Evolutionary conservation across 75 land plant genomes (phyloP).

Genomic region (Cunninghamia lanceolata): DNA sequence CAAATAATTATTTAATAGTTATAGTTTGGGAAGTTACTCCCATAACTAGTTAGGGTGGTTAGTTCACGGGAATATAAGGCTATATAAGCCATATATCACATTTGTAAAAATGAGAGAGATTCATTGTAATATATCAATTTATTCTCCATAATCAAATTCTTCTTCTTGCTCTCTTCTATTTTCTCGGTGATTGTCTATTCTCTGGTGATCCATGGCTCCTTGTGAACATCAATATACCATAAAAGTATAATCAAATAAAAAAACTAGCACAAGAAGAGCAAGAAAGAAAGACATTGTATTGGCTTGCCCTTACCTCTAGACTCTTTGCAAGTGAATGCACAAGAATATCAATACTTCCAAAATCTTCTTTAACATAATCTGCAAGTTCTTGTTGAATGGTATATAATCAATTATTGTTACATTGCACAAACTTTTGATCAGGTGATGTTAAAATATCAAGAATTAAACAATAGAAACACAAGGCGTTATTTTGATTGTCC

Average conservation of each 20-base stretch:
- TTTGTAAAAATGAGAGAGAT: too few relatives aligned
- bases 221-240: too few relatives aligned
- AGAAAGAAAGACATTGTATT: background rate
- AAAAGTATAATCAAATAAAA: background rate
- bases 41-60: too few relatives aligned
- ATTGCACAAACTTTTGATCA: background rate
- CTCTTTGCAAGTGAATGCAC: conserved; percentile 98
- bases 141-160: too few relatives aligned
- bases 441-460: background rate
- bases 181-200: too few relatives aligned
- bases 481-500: background rate
- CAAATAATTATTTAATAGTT: too few relatives aligned
- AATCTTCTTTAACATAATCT: conserved; percentile 86
- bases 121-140: too few relatives aligned
- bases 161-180: too few relatives aligned
- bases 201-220: too few relatives aligned
- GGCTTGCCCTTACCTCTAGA: conserved; percentile 63
- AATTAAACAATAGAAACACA: background rate
- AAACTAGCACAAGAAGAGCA: background rate
- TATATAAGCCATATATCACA: too few relatives aligned
- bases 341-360: conserved; percentile 94
- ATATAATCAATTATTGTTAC: background rate
- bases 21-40: too few relatives aligned
- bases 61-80: too few relatives aligned
- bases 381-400: conserved; percentile 69